Percentiles rank a stretch among this genome's conserved stretches.
Conservation (phyloP, 805 yeast genomes). For the Candida nemodendra region DNA sequence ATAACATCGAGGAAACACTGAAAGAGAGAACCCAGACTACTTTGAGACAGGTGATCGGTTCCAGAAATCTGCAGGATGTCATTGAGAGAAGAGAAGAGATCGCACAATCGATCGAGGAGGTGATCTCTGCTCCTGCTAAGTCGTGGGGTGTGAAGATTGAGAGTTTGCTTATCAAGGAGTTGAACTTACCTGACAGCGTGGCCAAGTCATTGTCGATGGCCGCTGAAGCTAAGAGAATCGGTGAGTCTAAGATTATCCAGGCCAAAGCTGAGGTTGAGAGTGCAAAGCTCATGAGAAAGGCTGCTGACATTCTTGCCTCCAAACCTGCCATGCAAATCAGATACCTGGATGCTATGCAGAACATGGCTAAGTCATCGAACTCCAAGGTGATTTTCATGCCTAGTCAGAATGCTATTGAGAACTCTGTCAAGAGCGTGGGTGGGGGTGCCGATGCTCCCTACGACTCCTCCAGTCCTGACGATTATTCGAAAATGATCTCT, state of each 20-base stretch:
- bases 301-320: conserved; percentile 72
- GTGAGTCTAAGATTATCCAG: conserved; percentile 72
- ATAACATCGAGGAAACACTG: conserved; percentile 53
- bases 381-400: conserved; percentile 79
- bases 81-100: conserved; percentile 72
- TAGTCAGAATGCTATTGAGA: conserved; percentile 39
- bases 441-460: conserved; percentile 14
- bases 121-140: conserved; percentile 59
- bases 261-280: conserved; percentile 76
- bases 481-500: conserved; percentile 9
- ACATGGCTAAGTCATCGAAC: conserved; percentile 60
- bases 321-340: conserved; percentile 78
- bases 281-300: conserved; percentile 74
- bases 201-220: conserved; percentile 66
- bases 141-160: conserved; percentile 74
- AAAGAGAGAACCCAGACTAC: conserved; percentile 72
- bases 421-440: conserved; percentile 11
- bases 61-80: conserved; percentile 64
- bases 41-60: conserved; percentile 68
- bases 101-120: conserved; percentile 60
- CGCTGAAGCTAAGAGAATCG: conserved; percentile 72
- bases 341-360: conserved; percentile 76
- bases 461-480: conserved; percentile 3
- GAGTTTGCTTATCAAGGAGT: conserved; percentile 65
- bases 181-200: conserved; percentile 52